Evolutionary conservation across 1,139 yeast genomes (phyloP).

Genomic region (Geotrichum citri-aurantii): DNA sequence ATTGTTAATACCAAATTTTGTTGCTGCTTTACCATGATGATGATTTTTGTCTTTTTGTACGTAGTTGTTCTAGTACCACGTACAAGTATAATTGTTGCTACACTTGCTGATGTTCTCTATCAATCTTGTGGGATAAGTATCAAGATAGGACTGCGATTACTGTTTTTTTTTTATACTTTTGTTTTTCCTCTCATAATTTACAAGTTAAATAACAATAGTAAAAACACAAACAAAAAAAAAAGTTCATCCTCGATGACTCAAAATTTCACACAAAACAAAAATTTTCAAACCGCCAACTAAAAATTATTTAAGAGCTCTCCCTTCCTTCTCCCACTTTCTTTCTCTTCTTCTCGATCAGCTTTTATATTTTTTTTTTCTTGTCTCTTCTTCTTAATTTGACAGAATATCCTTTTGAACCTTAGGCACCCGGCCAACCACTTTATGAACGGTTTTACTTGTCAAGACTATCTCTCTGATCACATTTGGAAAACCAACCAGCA

Average conservation of each 20-base stretch:
- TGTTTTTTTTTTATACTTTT: no score
- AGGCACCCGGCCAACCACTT: not conserved
- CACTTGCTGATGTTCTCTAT: not conserved
- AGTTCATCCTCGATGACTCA: not conserved
- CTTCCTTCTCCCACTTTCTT: not conserved
- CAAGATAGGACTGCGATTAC: not conserved
- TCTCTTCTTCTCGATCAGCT: not conserved
- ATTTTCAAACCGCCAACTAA: not conserved
- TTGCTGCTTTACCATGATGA: no score
- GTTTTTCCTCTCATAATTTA: no score
- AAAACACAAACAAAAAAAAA: not conserved
- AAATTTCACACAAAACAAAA: not conserved
- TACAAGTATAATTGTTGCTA: not conserved
- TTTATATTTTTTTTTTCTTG: not conserved
- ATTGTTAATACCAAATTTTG: no score
- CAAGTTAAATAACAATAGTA: not conserved
- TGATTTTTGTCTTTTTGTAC: no score
- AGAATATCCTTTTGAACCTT: no score
- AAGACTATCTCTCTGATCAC: slow-evolving; percentile 17
- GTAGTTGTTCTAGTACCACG: not conserved
- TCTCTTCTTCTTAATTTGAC: not conserved
- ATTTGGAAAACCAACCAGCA: slow-evolving; percentile 17
- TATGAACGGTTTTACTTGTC: slow-evolving; percentile 15
- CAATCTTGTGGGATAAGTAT: not conserved
- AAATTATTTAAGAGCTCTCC: not conserved